Evolutionary conservation across 2,329 filamentous ascomycete species (phyloP).

Genomic region (Apiospora hydei): DNA sequence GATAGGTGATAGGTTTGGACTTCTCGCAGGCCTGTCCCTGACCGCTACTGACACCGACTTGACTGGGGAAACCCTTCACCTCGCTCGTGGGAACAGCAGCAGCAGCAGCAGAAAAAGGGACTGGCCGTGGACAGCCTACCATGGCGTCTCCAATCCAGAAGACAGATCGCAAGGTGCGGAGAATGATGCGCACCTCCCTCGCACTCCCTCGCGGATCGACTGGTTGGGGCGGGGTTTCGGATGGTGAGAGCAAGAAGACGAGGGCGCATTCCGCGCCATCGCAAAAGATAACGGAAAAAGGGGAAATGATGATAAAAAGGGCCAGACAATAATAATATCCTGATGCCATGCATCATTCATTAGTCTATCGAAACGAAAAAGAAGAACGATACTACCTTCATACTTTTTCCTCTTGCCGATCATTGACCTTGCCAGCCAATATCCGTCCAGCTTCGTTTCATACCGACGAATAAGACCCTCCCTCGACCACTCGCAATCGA

Average conservation of each 20-base stretch:
- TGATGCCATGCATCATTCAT: neutral
- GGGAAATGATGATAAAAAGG: neutral
- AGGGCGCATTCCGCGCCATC: neutral
- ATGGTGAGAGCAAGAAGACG: neutral
- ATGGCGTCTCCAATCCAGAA: neutral
- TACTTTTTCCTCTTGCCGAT: conserved; percentile 6
- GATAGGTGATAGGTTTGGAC: neutral
- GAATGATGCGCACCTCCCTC: neutral
- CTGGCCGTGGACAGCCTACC: neutral
- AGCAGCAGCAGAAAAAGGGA: neutral
- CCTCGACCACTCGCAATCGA: neutral
- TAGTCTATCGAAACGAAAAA: neutral
- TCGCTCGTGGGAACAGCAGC: neutral
- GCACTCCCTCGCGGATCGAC: neutral
- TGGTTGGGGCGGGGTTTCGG: neutral
- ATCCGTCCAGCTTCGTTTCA: neutral
- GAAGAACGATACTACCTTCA: conserved; percentile 11
- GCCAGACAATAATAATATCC: neutral
- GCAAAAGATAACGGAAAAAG: neutral
- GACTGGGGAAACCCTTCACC: neutral
- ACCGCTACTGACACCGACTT: neutral
- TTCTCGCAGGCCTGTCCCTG: neutral
- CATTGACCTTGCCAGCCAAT: neutral
- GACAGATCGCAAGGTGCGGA: neutral
- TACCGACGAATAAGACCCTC: neutral